A percentile compares a stretch with the other conserved stretches of the same genome.
phyloP scores from a whole-genome alignment of 2,329 filamentous ascomycete species.

The Dactylellina parvicollis region DNA sequence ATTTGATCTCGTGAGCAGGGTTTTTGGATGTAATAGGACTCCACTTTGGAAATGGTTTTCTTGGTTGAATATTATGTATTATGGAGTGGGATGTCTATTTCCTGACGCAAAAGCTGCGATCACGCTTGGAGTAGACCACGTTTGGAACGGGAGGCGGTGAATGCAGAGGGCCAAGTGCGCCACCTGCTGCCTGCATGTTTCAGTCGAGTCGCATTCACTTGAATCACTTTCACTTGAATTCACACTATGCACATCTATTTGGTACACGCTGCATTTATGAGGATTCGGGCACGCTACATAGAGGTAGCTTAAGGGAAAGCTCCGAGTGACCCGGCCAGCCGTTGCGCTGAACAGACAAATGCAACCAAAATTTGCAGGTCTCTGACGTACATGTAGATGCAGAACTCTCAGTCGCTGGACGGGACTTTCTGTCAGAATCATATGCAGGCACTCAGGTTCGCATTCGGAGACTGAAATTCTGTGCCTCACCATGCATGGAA shows the following conservation, averaged over 20 bases:
- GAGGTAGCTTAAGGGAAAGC: no score
- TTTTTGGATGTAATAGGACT: neutral
- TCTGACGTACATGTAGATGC: neutral
- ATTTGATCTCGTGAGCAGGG: slow-evolving; percentile 3
- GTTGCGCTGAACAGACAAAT: no score
- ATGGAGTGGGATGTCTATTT: neutral
- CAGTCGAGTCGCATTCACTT: slow-evolving; percentile 24
- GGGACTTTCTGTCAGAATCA: slow-evolving; percentile 8
- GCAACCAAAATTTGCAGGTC: no score
- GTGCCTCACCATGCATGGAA: slow-evolving; percentile 19
- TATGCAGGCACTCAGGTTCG: no score
- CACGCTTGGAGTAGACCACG: slow-evolving; percentile 21
- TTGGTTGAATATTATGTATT: neutral
- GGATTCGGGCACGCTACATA: no score
- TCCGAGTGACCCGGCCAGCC: no score
- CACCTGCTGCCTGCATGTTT: slow-evolving; percentile 49
- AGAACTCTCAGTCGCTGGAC: slow-evolving; percentile 2
- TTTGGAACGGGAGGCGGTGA: slow-evolving; percentile 37
- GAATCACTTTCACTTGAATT: neutral
- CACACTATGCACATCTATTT: no score
- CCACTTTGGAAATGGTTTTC: slow-evolving; percentile 24
- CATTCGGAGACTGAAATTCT: neutral
- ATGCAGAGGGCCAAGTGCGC: slow-evolving; percentile 22
- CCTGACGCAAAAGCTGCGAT: neutral
- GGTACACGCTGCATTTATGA: no score